These are phyloP conservation scores for Inga leiocalycina DNA, from an alignment of 306 rosid genomes.

Conservation along the genomic window DNA sequence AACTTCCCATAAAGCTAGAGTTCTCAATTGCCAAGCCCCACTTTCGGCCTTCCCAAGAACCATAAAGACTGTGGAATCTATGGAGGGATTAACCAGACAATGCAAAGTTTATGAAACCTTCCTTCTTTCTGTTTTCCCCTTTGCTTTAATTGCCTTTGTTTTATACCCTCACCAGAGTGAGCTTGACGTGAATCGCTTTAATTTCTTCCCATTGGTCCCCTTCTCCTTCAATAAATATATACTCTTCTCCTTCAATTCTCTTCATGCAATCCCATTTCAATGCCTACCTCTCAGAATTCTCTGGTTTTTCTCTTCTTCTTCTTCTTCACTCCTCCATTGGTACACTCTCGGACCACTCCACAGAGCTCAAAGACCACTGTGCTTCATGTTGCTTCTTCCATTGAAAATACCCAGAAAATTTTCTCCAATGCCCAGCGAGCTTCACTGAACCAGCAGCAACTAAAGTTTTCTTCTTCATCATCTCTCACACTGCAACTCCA, in stretches of 20 bases:
- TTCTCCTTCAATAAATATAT: conserved; percentile 27
- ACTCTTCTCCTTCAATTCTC: neutral
- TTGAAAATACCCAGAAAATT: conserved; percentile 27
- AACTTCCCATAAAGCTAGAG: conserved; percentile 9
- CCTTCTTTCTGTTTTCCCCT: conserved; percentile 8
- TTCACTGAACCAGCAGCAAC: conserved; percentile 24
- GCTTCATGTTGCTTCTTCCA: conserved; percentile 59
- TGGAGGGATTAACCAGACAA: neutral
- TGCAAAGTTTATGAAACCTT: conserved; percentile 31
- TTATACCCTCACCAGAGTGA: conserved; percentile 8
- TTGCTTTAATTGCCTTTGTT: conserved; percentile 16
- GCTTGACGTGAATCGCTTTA: conserved; percentile 48
- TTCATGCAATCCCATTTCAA: neutral
- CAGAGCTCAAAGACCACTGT: conserved; percentile 38
- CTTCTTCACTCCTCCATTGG: neutral
- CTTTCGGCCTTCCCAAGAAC: conserved; percentile 20
- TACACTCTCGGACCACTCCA: conserved; percentile 36
- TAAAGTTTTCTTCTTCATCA: neutral
- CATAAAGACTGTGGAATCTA: neutral
- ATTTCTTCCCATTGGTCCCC: conserved; percentile 6
- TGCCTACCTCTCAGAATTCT: conserved; percentile 19
- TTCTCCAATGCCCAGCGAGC: neutral
- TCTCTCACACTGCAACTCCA: conserved; percentile 42
- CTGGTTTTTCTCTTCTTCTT: neutral
- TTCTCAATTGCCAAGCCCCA: neutral